Evolutionary conservation across 2,329 filamentous ascomycete species (phyloP).

Genomic region (Ambrosiella cleistominuta): DNA sequence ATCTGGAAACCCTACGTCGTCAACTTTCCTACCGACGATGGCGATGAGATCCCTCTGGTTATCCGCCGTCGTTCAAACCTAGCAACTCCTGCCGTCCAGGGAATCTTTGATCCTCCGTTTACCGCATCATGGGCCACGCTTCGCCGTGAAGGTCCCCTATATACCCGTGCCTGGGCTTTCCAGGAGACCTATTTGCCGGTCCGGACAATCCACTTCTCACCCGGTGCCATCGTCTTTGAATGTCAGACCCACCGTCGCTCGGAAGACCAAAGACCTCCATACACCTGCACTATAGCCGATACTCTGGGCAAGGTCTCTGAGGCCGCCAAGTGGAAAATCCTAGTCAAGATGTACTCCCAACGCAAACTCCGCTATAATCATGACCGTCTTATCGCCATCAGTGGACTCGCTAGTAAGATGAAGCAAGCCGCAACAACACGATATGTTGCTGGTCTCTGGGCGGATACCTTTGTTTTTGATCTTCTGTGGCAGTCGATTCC

Average conservation of each 20-base stretch:
- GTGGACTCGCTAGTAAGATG: conserved; percentile 17
- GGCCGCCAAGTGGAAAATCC: conserved; percentile 17
- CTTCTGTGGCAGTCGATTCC: conserved; percentile 12
- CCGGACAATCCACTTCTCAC: conserved; percentile 5
- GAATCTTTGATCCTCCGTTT: conserved; percentile 12
- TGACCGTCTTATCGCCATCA: conserved; percentile 19
- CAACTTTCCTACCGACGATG: not conserved
- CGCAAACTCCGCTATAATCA: conserved; percentile 14
- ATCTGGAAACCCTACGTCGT: conserved; percentile 9
- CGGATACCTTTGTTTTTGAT: conserved; percentile 12
- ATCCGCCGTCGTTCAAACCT: conserved; percentile 8
- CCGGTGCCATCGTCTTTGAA: conserved; percentile 15
- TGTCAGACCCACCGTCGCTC: conserved; percentile 16
- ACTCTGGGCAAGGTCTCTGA: conserved; percentile 11
- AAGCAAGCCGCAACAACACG: conserved; percentile 14
- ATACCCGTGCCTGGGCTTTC: conserved; percentile 15
- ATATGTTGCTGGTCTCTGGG: conserved; percentile 20
- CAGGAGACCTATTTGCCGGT: conserved; percentile 9
- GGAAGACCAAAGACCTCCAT: conserved; percentile 8
- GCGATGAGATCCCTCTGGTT: conserved; percentile 1
- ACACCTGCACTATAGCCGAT: conserved; percentile 16
- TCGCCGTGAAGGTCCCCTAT: conserved; percentile 13
- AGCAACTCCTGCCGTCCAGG: conserved; percentile 6
- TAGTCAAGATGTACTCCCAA: conserved; percentile 18
- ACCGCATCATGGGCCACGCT: conserved; percentile 12